Base-by-base conservation (phyloP, 2,329 filamentous ascomycete species). In the Talaromyces sp. region DNA sequence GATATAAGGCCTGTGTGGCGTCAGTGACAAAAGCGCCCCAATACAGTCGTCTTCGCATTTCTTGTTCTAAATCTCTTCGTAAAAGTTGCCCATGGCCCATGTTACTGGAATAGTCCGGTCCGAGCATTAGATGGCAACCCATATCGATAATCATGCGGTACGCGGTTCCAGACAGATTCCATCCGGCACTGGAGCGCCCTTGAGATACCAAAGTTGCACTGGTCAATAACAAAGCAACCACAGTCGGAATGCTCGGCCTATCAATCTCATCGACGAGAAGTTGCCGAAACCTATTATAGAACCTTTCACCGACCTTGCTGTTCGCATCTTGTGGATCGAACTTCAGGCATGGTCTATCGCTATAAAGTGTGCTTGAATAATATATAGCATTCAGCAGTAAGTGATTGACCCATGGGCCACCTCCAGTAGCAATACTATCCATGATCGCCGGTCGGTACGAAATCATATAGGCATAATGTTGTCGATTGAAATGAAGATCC, bases 61-160 rank as follows among this genome's bases (percentile, higher is more conserved):
- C 41, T 9, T 43, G 41, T 19, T 43, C 41, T 10, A 43, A 19
- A n/a, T 19, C 41, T 43, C 8, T 16, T 43, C 41, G 41, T 43
- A 43, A 43, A 43, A 43, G 41, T 13, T 43, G 41, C 19, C 41
- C 41, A 13, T 43, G 41, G 6, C 41, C 41, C 41, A 43, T 43
- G 41, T 43, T 43, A 43, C 41, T 43, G n/a, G 41, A 43, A 10
- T 43, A 43, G n/a, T 43, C 41, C 8, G 41, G 41, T 3, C 41
- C 41, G n/a, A 43, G 41, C 41, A 43, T 43, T 9, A 43, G 41
- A 19, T 43, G 41, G 4, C 41, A 43, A 3, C 41, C 77, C 22
- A 79, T 63, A 60, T 79, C 76, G 8, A 77, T 74, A 9, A 79
- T 73, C 76, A 79, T 79, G n/a, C 75, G 74, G 67, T 78, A 77